phyloP scores from a whole-genome alignment of 2,329 filamentous ascomycete species.

The Diplocarpon mali region DNA sequence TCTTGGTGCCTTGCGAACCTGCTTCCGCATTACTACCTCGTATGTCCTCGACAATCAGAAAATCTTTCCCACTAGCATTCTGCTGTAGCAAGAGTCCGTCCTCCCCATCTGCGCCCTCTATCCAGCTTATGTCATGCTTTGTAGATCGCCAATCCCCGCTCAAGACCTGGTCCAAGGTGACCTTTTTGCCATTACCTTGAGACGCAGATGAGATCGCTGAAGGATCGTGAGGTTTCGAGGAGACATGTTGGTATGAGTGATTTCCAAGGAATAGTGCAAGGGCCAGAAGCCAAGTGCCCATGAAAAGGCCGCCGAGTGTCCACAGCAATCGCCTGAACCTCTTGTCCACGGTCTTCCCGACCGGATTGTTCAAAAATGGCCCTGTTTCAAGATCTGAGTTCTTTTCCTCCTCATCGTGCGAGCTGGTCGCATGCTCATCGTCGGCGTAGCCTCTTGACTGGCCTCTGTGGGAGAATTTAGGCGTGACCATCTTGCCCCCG shows the following conservation, averaged over 20 bases:
- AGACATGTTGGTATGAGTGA: slow-evolving; percentile 55
- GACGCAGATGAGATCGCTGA: slow-evolving; percentile 42
- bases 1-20: slow-evolving; percentile 42
- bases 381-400: slow-evolving; percentile 37
- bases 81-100: slow-evolving; percentile 79
- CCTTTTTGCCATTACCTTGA: slow-evolving; percentile 56
- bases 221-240: slow-evolving; percentile 56
- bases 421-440: slow-evolving; percentile 14
- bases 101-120: slow-evolving; percentile 60
- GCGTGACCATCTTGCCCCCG: slow-evolving; percentile 19
- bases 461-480: slow-evolving; percentile 20
- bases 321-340: slow-evolving; percentile 46
- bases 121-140: slow-evolving; percentile 63
- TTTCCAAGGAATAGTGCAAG: slow-evolving; percentile 54
- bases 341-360: slow-evolving; percentile 47
- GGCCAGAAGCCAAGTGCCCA: slow-evolving; percentile 57
- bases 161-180: slow-evolving; percentile 63
- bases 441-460: slow-evolving; percentile 22
- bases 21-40: slow-evolving; percentile 39
- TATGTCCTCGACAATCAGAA: slow-evolving; percentile 80
- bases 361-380: slow-evolving; percentile 27
- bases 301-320: slow-evolving; percentile 47
- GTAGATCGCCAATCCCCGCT: slow-evolving; percentile 52
- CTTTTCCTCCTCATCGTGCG: slow-evolving; percentile 23
- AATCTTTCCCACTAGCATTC: slow-evolving; percentile 53